Base-by-base conservation (phyloP, 2,329 filamentous ascomycete genomes). In the Penicillium sp. region DNA sequence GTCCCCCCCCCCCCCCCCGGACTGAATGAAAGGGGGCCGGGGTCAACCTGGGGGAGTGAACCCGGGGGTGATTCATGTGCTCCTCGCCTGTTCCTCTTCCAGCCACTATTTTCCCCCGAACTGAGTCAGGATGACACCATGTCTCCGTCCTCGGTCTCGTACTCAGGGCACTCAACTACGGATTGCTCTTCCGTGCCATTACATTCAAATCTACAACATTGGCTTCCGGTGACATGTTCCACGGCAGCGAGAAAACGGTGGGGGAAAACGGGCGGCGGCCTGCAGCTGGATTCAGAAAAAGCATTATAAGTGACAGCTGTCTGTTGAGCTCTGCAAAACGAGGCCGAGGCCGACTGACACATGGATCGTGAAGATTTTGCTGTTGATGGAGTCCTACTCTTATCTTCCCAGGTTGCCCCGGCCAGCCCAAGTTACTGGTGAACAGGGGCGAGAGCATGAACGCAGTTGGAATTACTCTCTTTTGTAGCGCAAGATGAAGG, bases 181-280 rank as follows among this genome's bases (percentile, higher is more conserved):
- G 51, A 19, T 30, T 38, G 43, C 28, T 19, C 26, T 25, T 25
- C 40, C 38, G 43, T 43, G 52, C 52, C 48, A 52, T 58, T 45
- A 43, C 58, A 14, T 59, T 26, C 16, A 57, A 13, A 14, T 60
- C 52, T 58, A 56, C 55, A 58, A 55, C 22, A 53, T 16, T 56
- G 55, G 52, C 51, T 57, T 57, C 40, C 52, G 40, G 48, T 67
- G 55, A 49, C 45, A 43, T 55, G 73, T 76, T 73, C 58, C 73
- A 76, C 74, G 46, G 58, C 73, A 56, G 53, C 16, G 43, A 71
- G 69, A 55, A 70, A 68, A 69, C 70, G 70, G 73, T 72, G 67
- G 57, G 62, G 60, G 58, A 67, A 64, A 75, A 75, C 72, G 73
- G 72, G 58, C 70, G 69, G 69, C 62, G 61, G 71, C 65, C 67